Evolutionary conservation across 1,139 yeast genomes (phyloP).

Genomic region (Taphrina populina): DNA sequence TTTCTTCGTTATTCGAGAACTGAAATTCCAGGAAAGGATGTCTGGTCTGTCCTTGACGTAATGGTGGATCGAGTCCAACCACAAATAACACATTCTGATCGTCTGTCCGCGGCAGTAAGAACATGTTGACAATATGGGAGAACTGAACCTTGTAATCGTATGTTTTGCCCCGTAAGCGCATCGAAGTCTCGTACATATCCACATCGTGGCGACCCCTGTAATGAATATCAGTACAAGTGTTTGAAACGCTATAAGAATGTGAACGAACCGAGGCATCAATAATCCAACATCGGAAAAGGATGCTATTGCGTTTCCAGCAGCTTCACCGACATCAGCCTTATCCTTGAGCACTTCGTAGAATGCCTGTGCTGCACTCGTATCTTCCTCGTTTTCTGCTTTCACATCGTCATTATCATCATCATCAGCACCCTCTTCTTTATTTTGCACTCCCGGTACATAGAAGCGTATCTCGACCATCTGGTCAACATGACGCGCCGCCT

Average conservation of each 20-base stretch:
- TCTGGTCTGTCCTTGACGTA: constrained; percentile 92
- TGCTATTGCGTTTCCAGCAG: constrained; percentile 94
- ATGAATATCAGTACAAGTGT: constrained; percentile 40
- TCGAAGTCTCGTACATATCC: constrained; percentile 83
- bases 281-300: constrained; percentile 87
- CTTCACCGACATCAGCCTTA: constrained; percentile 93
- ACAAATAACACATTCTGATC: constrained; percentile 85
- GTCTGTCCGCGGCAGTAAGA: constrained; percentile 90
- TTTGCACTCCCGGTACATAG: constrained; percentile 79
- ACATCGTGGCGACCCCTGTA: constrained; percentile 90
- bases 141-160: constrained; percentile 95
- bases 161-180: constrained; percentile 94
- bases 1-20: constrained; percentile 83
- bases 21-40: constrained; percentile 91
- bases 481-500: constrained; percentile 48
- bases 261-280: constrained; percentile 65
- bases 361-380: constrained; percentile 37
- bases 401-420: constrained; percentile 44
- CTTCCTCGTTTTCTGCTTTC: constrained; percentile 40
- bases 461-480: constrained; percentile 93
- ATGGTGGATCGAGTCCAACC: constrained; percentile 90
- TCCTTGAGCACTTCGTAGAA: constrained; percentile 74
- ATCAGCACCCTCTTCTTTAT: constrained; percentile 47
- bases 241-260: not conserved
- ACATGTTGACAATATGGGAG: constrained; percentile 83